Base-by-base conservation (phyloP, 2,329 filamentous ascomycete genomes). In the Biscogniauxia marginata region DNA sequence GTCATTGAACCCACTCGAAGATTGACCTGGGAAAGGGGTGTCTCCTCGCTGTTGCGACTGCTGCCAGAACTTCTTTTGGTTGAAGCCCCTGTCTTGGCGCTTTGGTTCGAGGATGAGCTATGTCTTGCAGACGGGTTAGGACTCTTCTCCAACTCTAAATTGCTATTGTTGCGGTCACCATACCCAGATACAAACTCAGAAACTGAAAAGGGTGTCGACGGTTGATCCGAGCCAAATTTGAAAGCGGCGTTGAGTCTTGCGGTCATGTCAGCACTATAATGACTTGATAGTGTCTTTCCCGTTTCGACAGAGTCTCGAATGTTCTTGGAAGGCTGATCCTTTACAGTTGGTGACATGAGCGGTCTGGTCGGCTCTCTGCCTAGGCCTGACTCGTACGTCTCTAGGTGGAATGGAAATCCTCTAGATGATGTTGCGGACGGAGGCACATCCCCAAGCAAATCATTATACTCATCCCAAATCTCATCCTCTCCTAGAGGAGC, bases 391-490 rank as follows among this genome's bases (percentile, higher is more conserved):
- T 77, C 71, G 49, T 80, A 80, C 1, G 70, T 75, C 62, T 85
- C 81, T 11, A 84, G 77, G 60, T 83, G 78, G 66, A 86, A 83
- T 20, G 85, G 79, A 54, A 78, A 69, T 0, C 81, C 82, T 22
- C 78, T 76, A 0, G 85, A 86, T 0, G 83, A 85, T 1, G 79
- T 81, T 4, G 80, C 75, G 0, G 84, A 85, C 1, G 74, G 73
- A 2, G 79, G 79, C 1, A 73, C 73, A 9, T 90, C 87, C 52
- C 90, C 89, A 53, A 97, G 83, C 11, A 97, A 77, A 65, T 97
- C 93, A 63, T 98, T 87, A 68, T 96, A 97, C 73, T 96, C 93
- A 51, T 93, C 87, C 93, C 93, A 98, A 1, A 96, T 83, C 68
- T 97, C 93, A 65, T 97, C 93, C 62, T 96, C 90, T 1, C 77